These are phyloP conservation scores for Ustanciosporium gigantosporum DNA, from an alignment of 1,284 basidiomycete species.

Conservation along the genomic window DNA sequence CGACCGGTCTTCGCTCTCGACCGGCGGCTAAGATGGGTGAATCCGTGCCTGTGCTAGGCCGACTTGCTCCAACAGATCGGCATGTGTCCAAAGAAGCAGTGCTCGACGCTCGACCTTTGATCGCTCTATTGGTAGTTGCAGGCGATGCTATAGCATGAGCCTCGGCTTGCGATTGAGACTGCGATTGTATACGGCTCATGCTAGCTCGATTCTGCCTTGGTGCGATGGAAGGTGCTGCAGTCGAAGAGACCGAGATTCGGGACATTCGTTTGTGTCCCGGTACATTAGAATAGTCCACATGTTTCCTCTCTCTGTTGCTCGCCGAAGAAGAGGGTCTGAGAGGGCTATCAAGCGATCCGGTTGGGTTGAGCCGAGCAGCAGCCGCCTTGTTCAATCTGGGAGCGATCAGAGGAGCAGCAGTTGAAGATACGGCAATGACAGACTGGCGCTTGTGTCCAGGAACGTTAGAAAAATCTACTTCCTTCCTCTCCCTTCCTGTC, in stretches of 20 bases:
- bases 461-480: constrained; percentile 37
- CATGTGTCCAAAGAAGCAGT: not conserved
- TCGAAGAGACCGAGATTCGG: constrained; percentile 11
- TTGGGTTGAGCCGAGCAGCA: constrained; percentile 1
- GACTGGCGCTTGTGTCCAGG: constrained; percentile 38
- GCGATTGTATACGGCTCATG: constrained; percentile 1
- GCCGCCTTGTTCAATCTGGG: constrained; percentile 24
- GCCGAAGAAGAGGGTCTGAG: not conserved
- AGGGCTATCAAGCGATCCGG: not conserved
- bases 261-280: not conserved
- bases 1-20: constrained; percentile 13
- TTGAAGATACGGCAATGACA: constrained; percentile 11
- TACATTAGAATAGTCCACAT: not conserved
- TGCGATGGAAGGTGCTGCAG: constrained; percentile 14
- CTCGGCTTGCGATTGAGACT: not conserved
- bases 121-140: not conserved
- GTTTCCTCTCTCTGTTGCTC: not conserved
- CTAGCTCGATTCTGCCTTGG: constrained; percentile 24
- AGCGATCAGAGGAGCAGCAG: constrained; percentile 17
- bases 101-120: not conserved
- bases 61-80: not conserved
- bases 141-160: not conserved
- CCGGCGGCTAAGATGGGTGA: not conserved
- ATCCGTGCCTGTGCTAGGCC: not conserved
- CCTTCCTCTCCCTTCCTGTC: constrained; percentile 7